Evolutionary conservation across 2,329 filamentous ascomycete genomes (phyloP).

Genomic region (Stagonosporopsis tanaceti): DNA sequence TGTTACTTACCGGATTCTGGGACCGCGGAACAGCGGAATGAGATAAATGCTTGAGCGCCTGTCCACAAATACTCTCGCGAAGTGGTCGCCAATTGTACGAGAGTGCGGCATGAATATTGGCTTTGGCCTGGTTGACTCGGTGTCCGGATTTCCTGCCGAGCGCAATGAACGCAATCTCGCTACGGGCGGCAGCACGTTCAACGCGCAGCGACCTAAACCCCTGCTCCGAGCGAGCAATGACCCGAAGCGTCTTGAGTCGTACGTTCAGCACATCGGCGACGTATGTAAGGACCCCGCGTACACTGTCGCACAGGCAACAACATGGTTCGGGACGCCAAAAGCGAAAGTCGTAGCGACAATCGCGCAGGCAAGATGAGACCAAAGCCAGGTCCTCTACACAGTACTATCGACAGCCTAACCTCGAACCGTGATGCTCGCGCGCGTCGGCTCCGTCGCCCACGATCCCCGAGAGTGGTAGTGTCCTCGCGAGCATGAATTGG

Average conservation of each 20-base stretch:
- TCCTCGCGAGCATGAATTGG: neutral
- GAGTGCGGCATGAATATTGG: slow-evolving; percentile 14
- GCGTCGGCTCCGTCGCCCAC: slow-evolving; percentile 3
- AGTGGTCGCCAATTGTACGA: slow-evolving; percentile 10
- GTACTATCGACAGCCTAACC: neutral
- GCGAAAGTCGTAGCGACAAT: neutral
- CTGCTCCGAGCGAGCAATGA: slow-evolving; percentile 2
- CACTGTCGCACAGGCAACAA: neutral
- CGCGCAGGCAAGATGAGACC: slow-evolving; percentile 4
- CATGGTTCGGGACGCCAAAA: slow-evolving; percentile 10
- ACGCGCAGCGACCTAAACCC: slow-evolving; percentile 14
- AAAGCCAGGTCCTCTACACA: neutral
- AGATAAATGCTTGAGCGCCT: neutral
- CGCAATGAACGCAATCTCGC: slow-evolving; percentile 13
- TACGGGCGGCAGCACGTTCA: slow-evolving; percentile 16
- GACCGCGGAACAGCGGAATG: neutral
- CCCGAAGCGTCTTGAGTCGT: slow-evolving; percentile 5
- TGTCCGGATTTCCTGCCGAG: slow-evolving; percentile 8
- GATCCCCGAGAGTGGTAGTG: neutral
- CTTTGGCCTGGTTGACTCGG: slow-evolving; percentile 4
- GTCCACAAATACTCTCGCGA: neutral
- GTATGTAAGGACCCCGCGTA: slow-evolving; percentile 7
- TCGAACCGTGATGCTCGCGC: neutral
- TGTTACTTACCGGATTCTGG: slow-evolving; percentile 5
- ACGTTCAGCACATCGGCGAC: slow-evolving; percentile 11